These are phyloP conservation scores for Cydonia oblonga DNA, from an alignment of 331 rosid species.

Conservation along the genomic window DNA sequence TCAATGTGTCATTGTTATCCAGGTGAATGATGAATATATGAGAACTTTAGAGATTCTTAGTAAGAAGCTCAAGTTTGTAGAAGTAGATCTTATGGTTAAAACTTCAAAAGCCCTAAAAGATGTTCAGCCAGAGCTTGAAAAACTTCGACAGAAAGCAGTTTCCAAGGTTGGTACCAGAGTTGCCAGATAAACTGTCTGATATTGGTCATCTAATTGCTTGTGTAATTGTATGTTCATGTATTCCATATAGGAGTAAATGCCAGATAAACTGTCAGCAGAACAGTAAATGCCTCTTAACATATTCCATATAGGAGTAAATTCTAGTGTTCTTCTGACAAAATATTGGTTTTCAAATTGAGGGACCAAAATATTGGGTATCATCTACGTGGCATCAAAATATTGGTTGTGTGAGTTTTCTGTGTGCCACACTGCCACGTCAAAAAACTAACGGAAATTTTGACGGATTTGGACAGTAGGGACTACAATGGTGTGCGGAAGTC, in stretches of 20 bases:
- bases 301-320: neutral
- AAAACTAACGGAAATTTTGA: no score
- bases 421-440: no score
- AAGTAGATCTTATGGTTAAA: slow-evolving; percentile 79
- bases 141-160: slow-evolving; percentile 86
- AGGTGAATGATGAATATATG: slow-evolving; percentile 95
- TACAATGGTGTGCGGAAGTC: no score
- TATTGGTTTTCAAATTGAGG: no score
- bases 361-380: no score
- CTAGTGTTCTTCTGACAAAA: neutral
- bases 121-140: slow-evolving; percentile 93
- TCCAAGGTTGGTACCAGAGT: slow-evolving; percentile 51
- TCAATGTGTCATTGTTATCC: slow-evolving; percentile 21
- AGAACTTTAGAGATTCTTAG: slow-evolving; percentile 86
- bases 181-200: neutral
- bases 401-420: no score
- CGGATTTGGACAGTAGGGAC: no score
- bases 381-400: no score
- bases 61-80: slow-evolving; percentile 81
- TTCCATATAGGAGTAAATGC: neutral
- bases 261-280: neutral
- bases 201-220: neutral
- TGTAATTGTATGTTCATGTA: neutral
- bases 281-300: neutral
- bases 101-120: slow-evolving; percentile 89